These are phyloP conservation scores for Chaetomiaceae sp. DNA, from an alignment of 2,329 filamentous ascomycete species.

Conservation along the genomic window DNA sequence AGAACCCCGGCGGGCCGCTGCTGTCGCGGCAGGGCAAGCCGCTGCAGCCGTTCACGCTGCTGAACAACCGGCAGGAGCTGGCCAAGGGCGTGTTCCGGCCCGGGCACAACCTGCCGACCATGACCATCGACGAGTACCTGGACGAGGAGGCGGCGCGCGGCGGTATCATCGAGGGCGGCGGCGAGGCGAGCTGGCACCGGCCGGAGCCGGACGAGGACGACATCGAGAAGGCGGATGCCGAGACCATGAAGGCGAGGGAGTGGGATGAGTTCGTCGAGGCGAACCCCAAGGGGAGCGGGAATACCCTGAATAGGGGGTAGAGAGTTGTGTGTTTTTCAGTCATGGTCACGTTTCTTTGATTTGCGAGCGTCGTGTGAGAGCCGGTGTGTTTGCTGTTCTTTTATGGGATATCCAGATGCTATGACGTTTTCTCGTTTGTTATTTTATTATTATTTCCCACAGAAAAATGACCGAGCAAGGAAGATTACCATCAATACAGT, in stretches of 20 bases:
- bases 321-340: not conserved
- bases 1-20: conserved; percentile 58
- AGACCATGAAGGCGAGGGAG: conserved; percentile 85
- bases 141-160: conserved; percentile 83
- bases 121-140: conserved; percentile 96
- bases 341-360: not conserved
- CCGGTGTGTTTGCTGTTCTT: too few species aligned
- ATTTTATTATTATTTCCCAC: too few species aligned
- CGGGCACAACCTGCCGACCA: conserved; percentile 90
- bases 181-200: conserved; percentile 63
- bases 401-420: too few species aligned
- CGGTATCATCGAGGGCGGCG: conserved; percentile 86
- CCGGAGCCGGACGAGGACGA: conserved; percentile 86
- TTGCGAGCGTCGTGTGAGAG: too few species aligned
- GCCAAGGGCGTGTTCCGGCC: conserved; percentile 79
- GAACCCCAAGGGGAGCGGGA: conserved; percentile 79
- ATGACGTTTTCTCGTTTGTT: too few species aligned
- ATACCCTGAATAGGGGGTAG: conserved; percentile 73
- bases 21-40: conserved; percentile 77
- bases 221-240: conserved; percentile 77
- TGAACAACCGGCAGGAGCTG: conserved; percentile 70
- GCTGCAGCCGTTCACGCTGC: conserved; percentile 82
- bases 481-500: too few species aligned
- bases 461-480: too few species aligned
- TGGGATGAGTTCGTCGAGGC: conserved; percentile 95